Evolutionary conservation across 2,329 filamentous ascomycete genomes (phyloP).

Genomic region (Colletotrichum spaethianum): DNA sequence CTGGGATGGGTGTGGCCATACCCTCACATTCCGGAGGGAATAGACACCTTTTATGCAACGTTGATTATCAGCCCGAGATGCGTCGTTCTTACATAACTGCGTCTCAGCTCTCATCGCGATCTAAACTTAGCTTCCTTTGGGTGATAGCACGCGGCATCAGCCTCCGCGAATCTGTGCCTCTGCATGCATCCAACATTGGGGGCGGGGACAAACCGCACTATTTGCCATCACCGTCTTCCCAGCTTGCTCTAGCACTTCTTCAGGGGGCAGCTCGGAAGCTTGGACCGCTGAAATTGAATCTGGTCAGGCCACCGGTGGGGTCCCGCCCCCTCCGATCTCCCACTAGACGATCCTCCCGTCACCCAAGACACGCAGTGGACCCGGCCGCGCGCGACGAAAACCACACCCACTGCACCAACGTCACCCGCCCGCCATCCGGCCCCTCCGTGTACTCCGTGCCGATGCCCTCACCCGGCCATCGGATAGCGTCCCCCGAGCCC

Average conservation of each 20-base stretch:
- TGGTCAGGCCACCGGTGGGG: background rate
- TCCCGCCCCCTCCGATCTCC: background rate
- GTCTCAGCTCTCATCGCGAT: background rate
- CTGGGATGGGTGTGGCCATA: background rate
- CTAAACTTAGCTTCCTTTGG: background rate
- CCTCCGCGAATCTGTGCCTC: background rate
- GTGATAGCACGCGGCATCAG: background rate
- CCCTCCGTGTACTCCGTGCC: background rate
- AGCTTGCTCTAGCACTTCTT: background rate
- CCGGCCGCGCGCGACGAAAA: slow-evolving; percentile 40
- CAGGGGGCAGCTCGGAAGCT: background rate
- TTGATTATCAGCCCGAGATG: background rate
- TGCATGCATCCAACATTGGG: background rate
- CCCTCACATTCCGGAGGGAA: background rate
- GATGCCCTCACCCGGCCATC: slow-evolving; percentile 17
- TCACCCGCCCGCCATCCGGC: slow-evolving; percentile 1
- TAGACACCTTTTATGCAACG: background rate
- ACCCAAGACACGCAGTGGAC: slow-evolving; percentile 19
- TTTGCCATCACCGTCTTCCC: background rate
- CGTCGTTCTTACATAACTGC: background rate
- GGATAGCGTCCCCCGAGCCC: background rate
- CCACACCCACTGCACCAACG: background rate
- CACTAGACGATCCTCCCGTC: slow-evolving; percentile 1
- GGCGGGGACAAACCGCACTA: background rate
- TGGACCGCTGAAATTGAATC: background rate